phyloP scores from a whole-genome alignment of 2,329 filamentous ascomycete species.

The Colletotrichum sp. region DNA sequence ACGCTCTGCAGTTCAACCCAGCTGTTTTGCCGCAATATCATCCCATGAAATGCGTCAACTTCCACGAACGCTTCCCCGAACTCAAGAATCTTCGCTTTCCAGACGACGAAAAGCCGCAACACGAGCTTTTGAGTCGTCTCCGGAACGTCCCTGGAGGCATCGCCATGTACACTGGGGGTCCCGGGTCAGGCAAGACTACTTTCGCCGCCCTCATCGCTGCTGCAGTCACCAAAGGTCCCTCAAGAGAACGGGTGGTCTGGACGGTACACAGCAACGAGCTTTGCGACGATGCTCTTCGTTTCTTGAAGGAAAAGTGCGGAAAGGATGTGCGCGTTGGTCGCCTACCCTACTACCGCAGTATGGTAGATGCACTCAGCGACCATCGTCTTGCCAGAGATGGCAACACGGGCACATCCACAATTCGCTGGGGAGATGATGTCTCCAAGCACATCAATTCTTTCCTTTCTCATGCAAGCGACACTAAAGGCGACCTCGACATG shows the following conservation, averaged over 20 bases:
- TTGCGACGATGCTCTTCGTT: neutral
- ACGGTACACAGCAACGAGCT: conserved; percentile 1
- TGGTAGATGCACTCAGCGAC: neutral
- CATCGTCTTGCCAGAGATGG: neutral
- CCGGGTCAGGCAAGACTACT: conserved; percentile 3
- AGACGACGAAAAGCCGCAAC: neutral
- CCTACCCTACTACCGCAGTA: neutral
- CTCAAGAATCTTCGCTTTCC: neutral
- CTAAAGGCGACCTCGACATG: neutral
- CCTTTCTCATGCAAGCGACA: neutral
- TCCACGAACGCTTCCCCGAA: neutral
- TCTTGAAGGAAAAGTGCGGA: neutral
- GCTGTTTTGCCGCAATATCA: neutral
- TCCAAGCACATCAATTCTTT: neutral
- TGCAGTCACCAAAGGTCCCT: neutral
- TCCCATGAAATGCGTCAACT: neutral
- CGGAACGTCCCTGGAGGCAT: neutral
- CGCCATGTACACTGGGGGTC: neutral
- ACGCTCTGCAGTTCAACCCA: neutral
- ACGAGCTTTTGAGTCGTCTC: neutral
- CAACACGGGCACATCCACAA: neutral
- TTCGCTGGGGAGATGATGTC: neutral
- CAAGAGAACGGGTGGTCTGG: neutral
- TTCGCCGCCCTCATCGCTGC: neutral
- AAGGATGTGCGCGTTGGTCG: neutral